Conservation (phyloP, 2,329 filamentous ascomycete genomes). For the Cercospora beticola region DNA sequence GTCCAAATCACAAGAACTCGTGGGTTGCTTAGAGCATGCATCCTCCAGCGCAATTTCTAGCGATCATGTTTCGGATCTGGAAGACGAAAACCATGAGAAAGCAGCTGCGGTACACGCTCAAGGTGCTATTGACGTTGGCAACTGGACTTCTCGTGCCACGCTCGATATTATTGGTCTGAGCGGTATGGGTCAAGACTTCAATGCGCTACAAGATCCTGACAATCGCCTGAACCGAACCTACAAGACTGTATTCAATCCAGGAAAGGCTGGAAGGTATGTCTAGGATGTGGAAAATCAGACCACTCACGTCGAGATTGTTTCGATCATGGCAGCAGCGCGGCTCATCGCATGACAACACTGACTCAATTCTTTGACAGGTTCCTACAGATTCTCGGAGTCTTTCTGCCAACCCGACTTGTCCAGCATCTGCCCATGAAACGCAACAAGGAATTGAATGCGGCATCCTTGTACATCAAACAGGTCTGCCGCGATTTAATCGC, state of each 20-base stretch:
- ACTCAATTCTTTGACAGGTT: conserved; percentile 40
- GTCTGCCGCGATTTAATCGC: conserved; percentile 65
- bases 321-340: background rate
- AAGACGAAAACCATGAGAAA: conserved; percentile 29
- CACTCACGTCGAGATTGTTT: background rate
- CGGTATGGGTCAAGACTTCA: conserved; percentile 58
- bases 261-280: conserved; percentile 43
- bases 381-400: conserved; percentile 49
- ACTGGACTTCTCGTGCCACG: conserved; percentile 53
- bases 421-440: conserved; percentile 65
- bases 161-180: conserved; percentile 60
- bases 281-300: background rate
- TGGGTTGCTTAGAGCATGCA: conserved; percentile 34
- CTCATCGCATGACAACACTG: background rate
- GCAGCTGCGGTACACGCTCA: conserved; percentile 31
- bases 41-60: conserved; percentile 32
- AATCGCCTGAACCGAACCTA: conserved; percentile 57
- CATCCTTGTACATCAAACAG: conserved; percentile 60
- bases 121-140: conserved; percentile 45
- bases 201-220: conserved; percentile 50
- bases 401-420: conserved; percentile 65
- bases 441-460: conserved; percentile 63
- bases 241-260: conserved; percentile 50
- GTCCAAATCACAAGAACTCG: conserved; percentile 48
- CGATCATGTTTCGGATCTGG: conserved; percentile 19